Evolutionary conservation across 345 rosid species (phyloP), one percentile per base, ranked within the genome.

Genomic region (Lepidium aucheri): DNA sequence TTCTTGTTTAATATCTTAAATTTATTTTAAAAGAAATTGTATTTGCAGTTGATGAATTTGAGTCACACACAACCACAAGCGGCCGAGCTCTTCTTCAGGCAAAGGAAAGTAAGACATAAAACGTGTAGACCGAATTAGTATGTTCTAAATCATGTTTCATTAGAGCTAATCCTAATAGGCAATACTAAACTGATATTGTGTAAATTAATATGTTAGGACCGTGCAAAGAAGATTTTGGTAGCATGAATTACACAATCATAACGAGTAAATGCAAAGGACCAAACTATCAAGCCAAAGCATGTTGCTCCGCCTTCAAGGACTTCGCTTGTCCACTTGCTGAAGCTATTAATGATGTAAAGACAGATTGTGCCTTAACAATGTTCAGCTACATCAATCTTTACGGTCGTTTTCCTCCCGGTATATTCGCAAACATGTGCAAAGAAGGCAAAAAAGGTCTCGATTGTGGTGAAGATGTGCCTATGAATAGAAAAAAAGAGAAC

Each of bases 391-490:
- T 91, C 38, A 88, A 91, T 69, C 74, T 85, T 47, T 80, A 80
- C 6, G 93, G 97, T 1, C 90, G 79, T 63, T 88, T 85, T 68
- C 96, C 96, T 10, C 93, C 89, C 1, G 97, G 97, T 30, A 78
- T 91, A 38, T 91, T 91, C 26, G 80, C 97, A 60, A 83, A 80
- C 9, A 73, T 78, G 63, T 88, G 93, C 73, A 76, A 62, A 24
- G 88, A 79, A 68, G 88, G 76, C 18, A 76, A 81, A 65, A 47
- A 82, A 0, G 97, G 97, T 10, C 89, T 91, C 2, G 77, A 60
- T 3, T 88, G 97, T 7, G 32, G 32, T 7, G 32, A 28, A 28
- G 7, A 28, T 0, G 6, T 28, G 32, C 1, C 32, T 28, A 28
- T 1, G 1, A 28, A 28, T 6, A 28, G 6, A 28, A 28, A 28